Base-by-base conservation (phyloP, 2,329 filamentous ascomycete species). In the Nectriaceae sp. region DNA sequence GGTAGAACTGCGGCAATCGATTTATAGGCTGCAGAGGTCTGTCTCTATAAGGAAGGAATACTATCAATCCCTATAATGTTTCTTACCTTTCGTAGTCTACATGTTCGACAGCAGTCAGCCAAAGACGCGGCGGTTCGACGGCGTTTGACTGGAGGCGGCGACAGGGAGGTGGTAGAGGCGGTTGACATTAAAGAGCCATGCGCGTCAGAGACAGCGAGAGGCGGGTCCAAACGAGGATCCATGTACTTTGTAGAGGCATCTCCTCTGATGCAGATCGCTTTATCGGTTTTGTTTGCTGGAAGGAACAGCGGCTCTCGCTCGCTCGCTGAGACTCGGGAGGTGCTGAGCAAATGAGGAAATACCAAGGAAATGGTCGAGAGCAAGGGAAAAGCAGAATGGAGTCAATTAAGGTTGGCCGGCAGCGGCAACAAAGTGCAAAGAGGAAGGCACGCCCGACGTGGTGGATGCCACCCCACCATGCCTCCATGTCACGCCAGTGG, bases 41-140 rank as follows among this genome's bases (percentile, higher is more conserved):
- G 26, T 31, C 26, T 15, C 15, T 31, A 8, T 10, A 31, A 31
- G 24, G 13, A 29, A 29, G 13, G 24, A 29, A 29, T 6, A 29
- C 24, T 6, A 6, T 13, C 13, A 29, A 29, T 29, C n/a, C n/a
- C n/a, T n/a, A n/a, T n/a, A n/a, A n/a, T n/a, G n/a, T n/a, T n/a
- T 24, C 18, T 55, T 50, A 70, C 69, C 66, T 72, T 72, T 52
- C 69, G 65, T 36, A 72, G 50, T 16, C 69, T 60, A 52, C 69
- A 72, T 19, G 68, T 72, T 47, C 66, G 68, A 55, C 69, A 72
- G 49, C 68, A 69, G 33, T 69, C 64, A 37, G 56, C 49, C 29
- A 58, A 26, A 29, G 53, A 45, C 19, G 63, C 49, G 16, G 63
- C 60, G 2, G 60, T 62, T 15, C 67, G 65, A 41, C 67, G 65